Evolutionary conservation across 148 eudicot species (phyloP).

Genomic region (Vaccinium vitisidaea): DNA sequence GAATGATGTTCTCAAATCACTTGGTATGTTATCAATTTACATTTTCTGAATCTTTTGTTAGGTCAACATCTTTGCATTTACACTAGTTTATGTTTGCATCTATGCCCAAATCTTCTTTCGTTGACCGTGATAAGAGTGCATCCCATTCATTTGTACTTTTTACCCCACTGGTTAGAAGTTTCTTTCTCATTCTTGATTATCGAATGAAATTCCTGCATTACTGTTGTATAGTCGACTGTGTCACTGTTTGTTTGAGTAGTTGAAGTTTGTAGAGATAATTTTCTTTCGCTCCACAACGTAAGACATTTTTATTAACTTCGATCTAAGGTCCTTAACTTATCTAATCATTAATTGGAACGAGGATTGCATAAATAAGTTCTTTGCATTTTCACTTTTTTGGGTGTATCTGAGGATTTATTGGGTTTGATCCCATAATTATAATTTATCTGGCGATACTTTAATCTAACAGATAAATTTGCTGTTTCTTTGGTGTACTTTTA

Average conservation of each 20-base stretch:
- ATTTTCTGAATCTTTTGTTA: neutral
- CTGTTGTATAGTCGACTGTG: neutral
- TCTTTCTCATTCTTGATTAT: neutral
- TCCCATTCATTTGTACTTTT: neutral
- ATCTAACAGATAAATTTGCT: neutral
- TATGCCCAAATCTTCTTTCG: neutral
- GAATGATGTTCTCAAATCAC: conserved; percentile 70
- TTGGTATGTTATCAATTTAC: conserved; percentile 49
- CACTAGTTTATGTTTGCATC: conserved; percentile 9
- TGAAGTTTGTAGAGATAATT: neutral
- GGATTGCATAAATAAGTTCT: neutral
- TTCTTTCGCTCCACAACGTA: neutral
- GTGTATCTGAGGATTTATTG: neutral
- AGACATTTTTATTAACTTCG: neutral
- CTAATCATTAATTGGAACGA: neutral
- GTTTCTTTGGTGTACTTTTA: conserved; percentile 20
- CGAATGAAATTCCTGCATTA: neutral
- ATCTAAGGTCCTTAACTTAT: neutral
- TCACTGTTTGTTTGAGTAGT: neutral
- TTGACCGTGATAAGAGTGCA: neutral
- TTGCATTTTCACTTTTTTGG: neutral
- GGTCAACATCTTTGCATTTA: neutral
- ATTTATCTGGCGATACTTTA: neutral
- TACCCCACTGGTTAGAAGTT: neutral
- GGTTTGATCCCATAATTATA: neutral